Base-by-base conservation (phyloP, 1,284 basidiomycete species). In the Thelephora terrestris region DNA sequence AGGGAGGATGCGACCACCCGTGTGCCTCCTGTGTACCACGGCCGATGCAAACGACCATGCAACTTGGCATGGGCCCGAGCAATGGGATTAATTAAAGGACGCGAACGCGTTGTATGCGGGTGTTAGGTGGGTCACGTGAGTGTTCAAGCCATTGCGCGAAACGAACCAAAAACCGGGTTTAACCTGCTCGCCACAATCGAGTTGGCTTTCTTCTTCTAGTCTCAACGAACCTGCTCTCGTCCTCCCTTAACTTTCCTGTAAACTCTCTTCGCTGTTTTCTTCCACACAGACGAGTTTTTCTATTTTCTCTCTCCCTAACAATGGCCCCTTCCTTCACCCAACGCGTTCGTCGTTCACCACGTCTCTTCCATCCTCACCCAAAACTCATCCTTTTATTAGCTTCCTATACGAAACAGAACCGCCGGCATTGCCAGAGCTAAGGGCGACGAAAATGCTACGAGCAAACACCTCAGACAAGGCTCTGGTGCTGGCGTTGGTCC, bases 391-490 rank as follows among this genome's bases (percentile, higher is more conserved):
- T 32, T 27, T 32, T 39, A 17, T 10, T 48, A 70, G 67, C 56
- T 68, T 57, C 59, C 65, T 47, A 55, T 68, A 61, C 67, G 68
- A 59, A 64, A 65, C 59, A 65, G 68, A 52, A 60, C 62, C 49
- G 18, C 39, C 17, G 68, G 68, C 37, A 60, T 64, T 20, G 63
- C 65, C 62, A 81, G 85, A 59, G 64, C 69, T 60, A 85, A 82
- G 66, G 65, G 64, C 50, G 85, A 88, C 59, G 85, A 88, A 69
- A 88, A 88, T 58, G 80, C 84, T 43, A 73, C 71, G 56, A 76
- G 72, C 58, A 77, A 70, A 64, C 78, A 85, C 57, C 57, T 71
- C 43, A 79, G 82, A 51, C 79, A 83, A 57, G 55, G 70, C 20
- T 81, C 81, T 16, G 72, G 68, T 53, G 66, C 66, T 53, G 61